phyloP scores from a whole-genome alignment of 2,329 filamentous ascomycete species.

The Pseudogymnoascus sp. region DNA sequence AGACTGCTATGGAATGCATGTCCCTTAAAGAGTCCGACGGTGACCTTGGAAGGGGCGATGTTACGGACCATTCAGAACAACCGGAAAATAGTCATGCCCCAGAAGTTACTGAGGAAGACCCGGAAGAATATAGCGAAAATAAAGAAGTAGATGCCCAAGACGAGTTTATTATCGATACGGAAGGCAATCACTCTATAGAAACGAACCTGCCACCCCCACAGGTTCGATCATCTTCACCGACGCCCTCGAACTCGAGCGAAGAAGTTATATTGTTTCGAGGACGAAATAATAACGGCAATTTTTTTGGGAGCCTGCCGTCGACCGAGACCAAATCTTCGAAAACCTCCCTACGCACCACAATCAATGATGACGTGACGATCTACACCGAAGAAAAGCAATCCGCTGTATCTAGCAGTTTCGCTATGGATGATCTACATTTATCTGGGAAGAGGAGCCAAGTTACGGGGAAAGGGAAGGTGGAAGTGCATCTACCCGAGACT shows the following conservation, averaged over 20 bases:
- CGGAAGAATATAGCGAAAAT: not conserved
- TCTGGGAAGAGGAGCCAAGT: not conserved
- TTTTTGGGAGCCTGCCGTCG: not conserved
- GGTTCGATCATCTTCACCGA: slow-evolving; percentile 29
- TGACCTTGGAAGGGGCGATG: not conserved
- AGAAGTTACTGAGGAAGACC: not conserved
- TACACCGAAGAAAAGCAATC: slow-evolving; percentile 1
- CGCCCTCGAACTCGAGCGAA: slow-evolving; percentile 55
- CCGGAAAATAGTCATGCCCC: not conserved
- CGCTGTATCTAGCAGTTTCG: not conserved
- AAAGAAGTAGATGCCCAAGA: not conserved
- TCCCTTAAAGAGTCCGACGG: slow-evolving; percentile 11
- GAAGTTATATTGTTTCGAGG: slow-evolving; percentile 66
- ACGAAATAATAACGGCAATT: slow-evolving; percentile 27
- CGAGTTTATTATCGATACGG: slow-evolving; percentile 32
- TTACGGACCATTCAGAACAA: not conserved
- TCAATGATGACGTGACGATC: not conserved
- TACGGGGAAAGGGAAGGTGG: not conserved
- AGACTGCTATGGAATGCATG: slow-evolving; percentile 21
- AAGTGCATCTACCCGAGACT: not conserved
- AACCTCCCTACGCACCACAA: not conserved
- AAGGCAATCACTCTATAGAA: slow-evolving; percentile 23
- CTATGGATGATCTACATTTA: not conserved
- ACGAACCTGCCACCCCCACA: slow-evolving; percentile 28
- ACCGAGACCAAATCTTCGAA: not conserved